Base-by-base conservation (phyloP, 306 rosid species). In the Quercus dentata region DNA sequence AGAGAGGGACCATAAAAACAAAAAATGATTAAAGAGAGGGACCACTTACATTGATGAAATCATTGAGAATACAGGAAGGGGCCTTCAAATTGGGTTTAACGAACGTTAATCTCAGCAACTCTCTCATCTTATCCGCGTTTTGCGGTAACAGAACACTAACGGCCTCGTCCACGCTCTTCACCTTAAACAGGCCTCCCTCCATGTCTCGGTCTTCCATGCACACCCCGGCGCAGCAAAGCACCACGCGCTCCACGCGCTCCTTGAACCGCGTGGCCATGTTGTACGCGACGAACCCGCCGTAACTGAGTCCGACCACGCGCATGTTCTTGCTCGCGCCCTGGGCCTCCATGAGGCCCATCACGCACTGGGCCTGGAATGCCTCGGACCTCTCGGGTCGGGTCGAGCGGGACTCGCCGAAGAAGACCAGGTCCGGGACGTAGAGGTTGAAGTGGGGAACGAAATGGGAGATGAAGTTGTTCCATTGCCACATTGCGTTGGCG, bases 401-500 rank as follows among this genome's bases (percentile, higher is more conserved):
- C 2, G 99, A 83, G 91, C 68, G 55, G 55, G 99, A 92, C 8
- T 87, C 93, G 0, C 99, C 99, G 87, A 90, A 94, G 83, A 91
- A 94, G 55, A 94, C 67, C 75, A 94, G 87, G 88, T 94, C 99
- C 0, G 99, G 99, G 51, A 94, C 88, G 76, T 87, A 94, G 83
- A 94, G 82, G 82, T 94, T 94, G 99, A 94, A 94, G 62, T 85
- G 89, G 28, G 46, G 15, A 15, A 77, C 70, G 68, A 94, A 91
- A 0, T 90, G 89, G 3, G 95, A 69, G 35, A 92, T 12, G 89
- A 90, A 86, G 5, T 80, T 81, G 78, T 83, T 89, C 97, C 95
- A 91, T 79, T 94, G 99, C 99, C 99, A 94, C 97, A 91, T 86
- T 78, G 97, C 97, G 89, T 91, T 94, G 79, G 97, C 97, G 1